Conservation (phyloP, 768 basidiomycete genomes). For the Trametes cubensis region DNA sequence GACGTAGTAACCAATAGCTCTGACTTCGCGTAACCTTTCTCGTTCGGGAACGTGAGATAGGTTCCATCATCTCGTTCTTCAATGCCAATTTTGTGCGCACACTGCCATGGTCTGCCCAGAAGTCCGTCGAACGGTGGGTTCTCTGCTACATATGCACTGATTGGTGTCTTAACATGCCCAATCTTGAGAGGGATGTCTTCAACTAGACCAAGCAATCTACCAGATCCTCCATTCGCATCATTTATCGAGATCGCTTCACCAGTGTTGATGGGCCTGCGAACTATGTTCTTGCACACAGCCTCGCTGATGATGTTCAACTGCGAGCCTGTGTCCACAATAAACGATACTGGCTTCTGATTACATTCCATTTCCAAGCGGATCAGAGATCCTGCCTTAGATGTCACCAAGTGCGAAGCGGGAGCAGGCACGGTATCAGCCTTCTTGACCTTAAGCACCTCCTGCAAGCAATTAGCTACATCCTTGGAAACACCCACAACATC, state of each 20-base stretch:
- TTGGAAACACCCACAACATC: conserved; percentile 11
- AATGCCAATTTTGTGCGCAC: conserved; percentile 31
- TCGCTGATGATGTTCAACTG: conserved; percentile 14
- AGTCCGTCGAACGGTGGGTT: conserved; percentile 27
- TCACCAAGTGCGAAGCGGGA: neutral
- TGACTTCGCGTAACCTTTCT: conserved; percentile 2
- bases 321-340: conserved; percentile 21
- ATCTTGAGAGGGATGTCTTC: conserved; percentile 14
- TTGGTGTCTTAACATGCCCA: conserved; percentile 9
- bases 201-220: conserved; percentile 6
- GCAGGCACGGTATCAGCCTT: neutral
- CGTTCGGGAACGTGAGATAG: conserved; percentile 31
- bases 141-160: conserved; percentile 14
- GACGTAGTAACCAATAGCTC: conserved; percentile 21
- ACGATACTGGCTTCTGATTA: conserved; percentile 1
- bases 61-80: conserved; percentile 34
- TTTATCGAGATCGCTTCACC: conserved; percentile 4
- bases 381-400: neutral
- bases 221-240: conserved; percentile 18
- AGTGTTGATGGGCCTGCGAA: conserved; percentile 2
- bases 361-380: conserved; percentile 12
- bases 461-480: conserved; percentile 8
- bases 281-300: conserved; percentile 1
- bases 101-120: conserved; percentile 33
- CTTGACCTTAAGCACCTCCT: conserved; percentile 14